Evolutionary conservation across 306 rosid species (phyloP), one percentile per base, ranked within the genome.

Genomic region (Cucurbita pepo): DNA sequence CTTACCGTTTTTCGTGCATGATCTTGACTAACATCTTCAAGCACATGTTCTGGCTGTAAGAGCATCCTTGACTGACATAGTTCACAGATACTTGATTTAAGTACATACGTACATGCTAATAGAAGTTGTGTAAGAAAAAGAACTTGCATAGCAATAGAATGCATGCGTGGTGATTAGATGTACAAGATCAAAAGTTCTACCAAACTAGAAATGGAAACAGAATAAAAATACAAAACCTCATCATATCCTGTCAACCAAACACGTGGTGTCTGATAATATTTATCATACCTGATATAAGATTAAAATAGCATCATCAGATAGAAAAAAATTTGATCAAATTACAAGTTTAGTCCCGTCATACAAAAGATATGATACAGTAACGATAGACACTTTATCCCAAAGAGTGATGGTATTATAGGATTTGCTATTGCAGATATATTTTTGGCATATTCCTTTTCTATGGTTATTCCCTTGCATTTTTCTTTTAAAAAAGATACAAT

Each of bases 201-300:
- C 6, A 41, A 76, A 38, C 52, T 45, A 55, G 38, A 14, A 65
- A 74, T 57, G 40, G 40, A 8, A 66, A 45, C 50, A 62, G 11
- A 65, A 6, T 55, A 51, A 51, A 77, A 78, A 38, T 52, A 78
- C 88, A 36, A 30, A 76, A 88, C 97, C 99, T 94, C 99, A 72
- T 94, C 99, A 75, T 91, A 94, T 0, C 99, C 97, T 71, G 99
- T 94, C 77, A 94, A 96, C 99, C 99, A 94, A 64, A 94, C 96
- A 22, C 97, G 91, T 67, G 99, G 99, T 65, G 99, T 91, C 78
- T 94, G 99, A 82, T 94, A 94, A 82, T 94, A 94, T 78, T 94
- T 89, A 79, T 91, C 99, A 76, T 94, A 94, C 85, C 99, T 91
- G 84, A 76, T 75, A 16, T 54, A 43, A 51, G 41, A 43, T 1